Conservation (phyloP, 306 rosid genomes). For the Echinosophora koreensis region DNA sequence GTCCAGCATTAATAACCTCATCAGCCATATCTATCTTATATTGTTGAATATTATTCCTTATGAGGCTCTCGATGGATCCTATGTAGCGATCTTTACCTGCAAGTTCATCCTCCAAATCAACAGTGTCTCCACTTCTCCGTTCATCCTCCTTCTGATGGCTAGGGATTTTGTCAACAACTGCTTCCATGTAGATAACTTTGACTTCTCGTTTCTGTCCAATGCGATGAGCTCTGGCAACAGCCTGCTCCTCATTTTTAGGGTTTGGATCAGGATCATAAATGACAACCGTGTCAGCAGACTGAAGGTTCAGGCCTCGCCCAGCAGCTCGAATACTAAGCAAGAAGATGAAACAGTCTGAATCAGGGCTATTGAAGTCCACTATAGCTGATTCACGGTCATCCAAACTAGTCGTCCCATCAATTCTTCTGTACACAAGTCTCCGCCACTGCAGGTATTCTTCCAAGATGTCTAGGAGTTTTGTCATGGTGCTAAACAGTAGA, state of each 20-base stretch:
- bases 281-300: slow-evolving; percentile 97
- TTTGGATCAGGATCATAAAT: slow-evolving; percentile 99
- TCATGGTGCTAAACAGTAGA: slow-evolving; percentile 97
- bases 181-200: slow-evolving; percentile 98
- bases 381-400: slow-evolving; percentile 99
- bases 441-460: slow-evolving; percentile 99
- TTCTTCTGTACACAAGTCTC: slow-evolving; percentile 86
- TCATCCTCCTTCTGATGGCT: slow-evolving; percentile 98
- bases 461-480: slow-evolving; percentile 94
- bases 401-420: slow-evolving; percentile 98
- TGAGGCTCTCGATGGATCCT: slow-evolving; percentile 96
- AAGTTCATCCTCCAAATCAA: slow-evolving; percentile 93
- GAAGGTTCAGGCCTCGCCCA: slow-evolving; percentile 99
- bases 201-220: slow-evolving; percentile 98
- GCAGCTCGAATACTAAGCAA: slow-evolving; percentile 99
- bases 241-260: slow-evolving; percentile 99
- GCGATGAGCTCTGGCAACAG: slow-evolving; percentile 99
- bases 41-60: slow-evolving; percentile 95
- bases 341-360: slow-evolving; percentile 93
- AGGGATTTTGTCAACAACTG: slow-evolving; percentile 90
- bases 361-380: slow-evolving; percentile 85
- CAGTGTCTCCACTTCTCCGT: slow-evolving; percentile 80
- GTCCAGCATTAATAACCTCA: slow-evolving; percentile 99
- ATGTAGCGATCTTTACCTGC: slow-evolving; percentile 96
- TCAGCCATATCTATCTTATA: slow-evolving; percentile 99